Evolutionary conservation across 73 alveolate genomes (phyloP).

Genomic region (Blepharisma japonicum): DNA sequence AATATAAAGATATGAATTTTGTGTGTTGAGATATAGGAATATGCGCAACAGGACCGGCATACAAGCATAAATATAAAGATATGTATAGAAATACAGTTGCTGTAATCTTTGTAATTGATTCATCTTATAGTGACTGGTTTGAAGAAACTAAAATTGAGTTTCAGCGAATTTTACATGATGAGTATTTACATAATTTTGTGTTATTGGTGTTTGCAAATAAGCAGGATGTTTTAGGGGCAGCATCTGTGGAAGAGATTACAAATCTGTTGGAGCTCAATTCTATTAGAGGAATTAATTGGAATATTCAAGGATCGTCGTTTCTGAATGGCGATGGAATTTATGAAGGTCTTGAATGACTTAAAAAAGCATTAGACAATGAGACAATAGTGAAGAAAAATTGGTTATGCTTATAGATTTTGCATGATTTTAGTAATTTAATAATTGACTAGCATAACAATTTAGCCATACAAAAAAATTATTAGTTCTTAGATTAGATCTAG

Average conservation of each 20-base stretch:
- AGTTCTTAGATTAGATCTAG: no score
- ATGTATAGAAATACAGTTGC: slow-evolving; percentile 86
- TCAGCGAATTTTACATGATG: slow-evolving; percentile 78
- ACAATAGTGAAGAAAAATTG: no score
- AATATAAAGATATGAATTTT: slow-evolving; percentile 64
- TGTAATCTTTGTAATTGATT: slow-evolving; percentile 86
- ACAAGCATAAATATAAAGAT: slow-evolving; percentile 85
- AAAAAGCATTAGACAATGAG: no score
- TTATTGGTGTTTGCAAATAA: slow-evolving; percentile 96
- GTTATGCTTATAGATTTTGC: no score
- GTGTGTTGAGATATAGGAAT: slow-evolving; percentile 94
- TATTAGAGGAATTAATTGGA: slow-evolving; percentile 37
- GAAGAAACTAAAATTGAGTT: slow-evolving; percentile 83
- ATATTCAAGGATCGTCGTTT: slow-evolving; percentile 50
- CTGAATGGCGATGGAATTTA: slow-evolving; percentile 65
- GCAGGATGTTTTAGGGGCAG: slow-evolving; percentile 71
- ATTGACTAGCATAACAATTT: no score
- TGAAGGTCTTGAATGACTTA: slow-evolving; percentile 67
- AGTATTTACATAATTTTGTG: slow-evolving; percentile 85
- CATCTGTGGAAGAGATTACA: slow-evolving; percentile 38
- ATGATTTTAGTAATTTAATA: no score
- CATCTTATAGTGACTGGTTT: slow-evolving; percentile 81
- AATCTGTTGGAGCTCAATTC: slow-evolving; percentile 29
- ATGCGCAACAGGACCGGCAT: slow-evolving; percentile 89
- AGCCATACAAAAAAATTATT: no score